These are phyloP conservation scores for Tuber calosporum DNA, from an alignment of 495 filamentous ascomycete genomes.

Conservation along the genomic window DNA sequence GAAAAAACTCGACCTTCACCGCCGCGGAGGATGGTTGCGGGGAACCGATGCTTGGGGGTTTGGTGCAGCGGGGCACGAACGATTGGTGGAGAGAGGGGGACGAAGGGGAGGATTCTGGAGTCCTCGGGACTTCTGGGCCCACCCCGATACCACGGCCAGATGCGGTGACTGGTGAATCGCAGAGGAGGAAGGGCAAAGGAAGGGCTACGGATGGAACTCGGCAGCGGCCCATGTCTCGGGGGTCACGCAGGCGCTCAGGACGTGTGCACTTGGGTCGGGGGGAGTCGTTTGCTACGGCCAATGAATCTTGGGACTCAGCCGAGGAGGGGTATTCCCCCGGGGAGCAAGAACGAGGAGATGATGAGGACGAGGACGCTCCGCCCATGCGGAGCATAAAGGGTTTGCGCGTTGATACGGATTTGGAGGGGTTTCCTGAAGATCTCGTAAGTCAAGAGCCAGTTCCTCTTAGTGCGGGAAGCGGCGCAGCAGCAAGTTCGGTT, in stretches of 20 bases:
- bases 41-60: constrained; percentile 14
- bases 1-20: constrained; percentile 20
- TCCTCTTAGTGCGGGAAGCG: constrained; percentile 24
- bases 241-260: constrained; percentile 20
- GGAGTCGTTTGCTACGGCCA: constrained; percentile 38
- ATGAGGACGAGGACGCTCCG: constrained; percentile 6
- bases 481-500: constrained; percentile 28
- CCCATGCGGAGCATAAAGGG: constrained; percentile 17
- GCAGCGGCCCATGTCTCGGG: constrained; percentile 7
- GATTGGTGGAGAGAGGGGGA: constrained; percentile 8
- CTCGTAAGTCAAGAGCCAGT: constrained; percentile 28
- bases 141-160: constrained; percentile 26
- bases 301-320: constrained; percentile 33
- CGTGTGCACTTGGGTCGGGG: constrained; percentile 27
- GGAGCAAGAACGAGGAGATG: constrained; percentile 3
- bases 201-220: constrained; percentile 11
- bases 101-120: constrained; percentile 8
- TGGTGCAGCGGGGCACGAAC: background rate
- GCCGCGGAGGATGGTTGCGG: constrained; percentile 28
- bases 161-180: background rate
- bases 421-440: constrained; percentile 12
- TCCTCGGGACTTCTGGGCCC: constrained; percentile 19
- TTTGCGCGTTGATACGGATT: constrained; percentile 20
- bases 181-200: constrained; percentile 24
- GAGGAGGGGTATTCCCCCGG: constrained; percentile 10